Conservation (phyloP, 1,284 basidiomycete genomes). For the Taiwanofungus camphoratus region DNA sequence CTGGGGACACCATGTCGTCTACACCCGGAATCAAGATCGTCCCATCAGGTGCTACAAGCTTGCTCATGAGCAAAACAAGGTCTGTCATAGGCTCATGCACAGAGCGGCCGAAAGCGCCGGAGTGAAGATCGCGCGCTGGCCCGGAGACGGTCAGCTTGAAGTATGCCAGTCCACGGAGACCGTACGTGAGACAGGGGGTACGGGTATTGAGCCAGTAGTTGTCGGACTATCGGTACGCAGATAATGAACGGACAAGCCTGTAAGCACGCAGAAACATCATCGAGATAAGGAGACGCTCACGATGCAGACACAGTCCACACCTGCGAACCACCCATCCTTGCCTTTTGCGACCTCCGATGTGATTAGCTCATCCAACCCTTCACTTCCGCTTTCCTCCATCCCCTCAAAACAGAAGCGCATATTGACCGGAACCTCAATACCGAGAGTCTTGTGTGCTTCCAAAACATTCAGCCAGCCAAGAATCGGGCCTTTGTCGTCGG, state of each 20-base stretch:
- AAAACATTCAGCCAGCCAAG: slow-evolving; percentile 94
- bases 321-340: slow-evolving; percentile 75
- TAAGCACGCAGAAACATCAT: neutral
- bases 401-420: slow-evolving; percentile 94
- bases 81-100: slow-evolving; percentile 90
- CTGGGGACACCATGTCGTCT: slow-evolving; percentile 77
- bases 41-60: slow-evolving; percentile 79
- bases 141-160: slow-evolving; percentile 83
- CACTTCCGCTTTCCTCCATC: slow-evolving; percentile 96
- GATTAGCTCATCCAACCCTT: slow-evolving; percentile 90
- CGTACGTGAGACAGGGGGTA: slow-evolving; percentile 72
- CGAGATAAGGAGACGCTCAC: slow-evolving; percentile 37
- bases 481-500: slow-evolving; percentile 92
- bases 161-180: slow-evolving; percentile 85
- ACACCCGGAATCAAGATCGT: slow-evolving; percentile 90
- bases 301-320: slow-evolving; percentile 94
- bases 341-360: slow-evolving; percentile 66
- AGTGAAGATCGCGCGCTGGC: slow-evolving; percentile 88
- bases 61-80: slow-evolving; percentile 73
- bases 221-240: slow-evolving; percentile 60
- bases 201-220: slow-evolving; percentile 83
- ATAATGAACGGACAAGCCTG: neutral
- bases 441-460: slow-evolving; percentile 76
- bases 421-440: slow-evolving; percentile 89
- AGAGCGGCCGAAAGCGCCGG: slow-evolving; percentile 83